These are phyloP conservation scores for Licmophora abbreviata DNA, from an alignment of 108 stramenopile species.

Conservation along the genomic window DNA sequence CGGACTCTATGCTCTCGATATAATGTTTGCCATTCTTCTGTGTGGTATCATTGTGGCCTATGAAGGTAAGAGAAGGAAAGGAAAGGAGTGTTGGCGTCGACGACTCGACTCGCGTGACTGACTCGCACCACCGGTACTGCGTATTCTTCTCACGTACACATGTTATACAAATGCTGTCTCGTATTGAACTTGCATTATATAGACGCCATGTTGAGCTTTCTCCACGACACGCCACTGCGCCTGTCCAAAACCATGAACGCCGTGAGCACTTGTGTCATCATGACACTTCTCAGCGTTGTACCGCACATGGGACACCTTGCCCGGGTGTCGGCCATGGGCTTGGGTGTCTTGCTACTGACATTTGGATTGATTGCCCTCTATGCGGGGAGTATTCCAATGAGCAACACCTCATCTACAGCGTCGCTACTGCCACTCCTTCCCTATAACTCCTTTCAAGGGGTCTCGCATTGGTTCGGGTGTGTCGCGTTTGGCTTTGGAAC, in stretches of 20 bases:
- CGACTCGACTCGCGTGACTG: too few species aligned
- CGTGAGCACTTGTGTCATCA: conserved; percentile 27
- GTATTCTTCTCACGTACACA: too few species aligned
- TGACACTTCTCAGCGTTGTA: conserved; percentile 48
- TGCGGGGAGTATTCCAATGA: too few species aligned
- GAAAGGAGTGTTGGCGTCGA: too few species aligned
- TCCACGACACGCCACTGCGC: conserved; percentile 44
- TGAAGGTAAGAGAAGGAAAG: conserved; percentile 20
- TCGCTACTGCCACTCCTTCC: background rate
- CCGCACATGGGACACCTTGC: conserved; percentile 56
- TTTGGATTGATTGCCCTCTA: conserved; percentile 24
- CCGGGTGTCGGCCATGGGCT: conserved; percentile 38
- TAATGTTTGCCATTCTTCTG: conserved; percentile 47
- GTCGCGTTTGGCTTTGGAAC: conserved; percentile 56
- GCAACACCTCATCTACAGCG: background rate
- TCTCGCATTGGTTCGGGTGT: conserved; percentile 69
- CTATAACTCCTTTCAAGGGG: conserved; percentile 26
- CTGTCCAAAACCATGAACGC: conserved; percentile 25
- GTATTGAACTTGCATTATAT: too few species aligned
- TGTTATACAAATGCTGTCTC: too few species aligned
- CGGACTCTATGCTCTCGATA: conserved; percentile 48
- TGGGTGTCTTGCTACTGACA: conserved; percentile 37
- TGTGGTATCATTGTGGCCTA: conserved; percentile 60
- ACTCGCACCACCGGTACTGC: too few species aligned
- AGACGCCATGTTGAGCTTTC: conserved; percentile 49